Conservation (phyloP, 2,329 filamentous ascomycete genomes). For the Chrysoporthe cubensis region DNA sequence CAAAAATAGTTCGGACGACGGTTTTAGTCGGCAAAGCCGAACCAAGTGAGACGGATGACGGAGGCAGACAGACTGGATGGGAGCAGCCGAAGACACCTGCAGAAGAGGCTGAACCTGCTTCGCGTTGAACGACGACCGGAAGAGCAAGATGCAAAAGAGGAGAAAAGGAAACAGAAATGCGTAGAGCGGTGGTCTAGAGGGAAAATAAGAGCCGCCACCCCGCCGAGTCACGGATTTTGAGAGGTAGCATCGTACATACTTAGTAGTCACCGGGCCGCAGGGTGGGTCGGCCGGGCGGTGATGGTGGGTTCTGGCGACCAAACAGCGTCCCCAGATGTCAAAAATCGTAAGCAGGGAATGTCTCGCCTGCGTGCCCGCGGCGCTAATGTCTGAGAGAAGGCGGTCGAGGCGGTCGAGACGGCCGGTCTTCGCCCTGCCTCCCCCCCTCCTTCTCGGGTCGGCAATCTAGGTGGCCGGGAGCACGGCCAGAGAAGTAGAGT, state of each 20-base stretch:
- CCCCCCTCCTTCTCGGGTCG: not conserved
- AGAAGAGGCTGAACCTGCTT: not conserved
- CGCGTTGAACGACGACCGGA: not conserved
- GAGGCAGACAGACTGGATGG: not conserved
- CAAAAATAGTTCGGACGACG: slow-evolving; percentile 1
- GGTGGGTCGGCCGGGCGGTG: slow-evolving; percentile 22
- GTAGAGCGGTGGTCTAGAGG: not conserved
- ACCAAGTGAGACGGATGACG: not conserved
- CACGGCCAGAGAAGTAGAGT: not conserved
- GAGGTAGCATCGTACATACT: not conserved
- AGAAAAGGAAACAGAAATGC: not conserved
- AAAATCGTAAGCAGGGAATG: not conserved
- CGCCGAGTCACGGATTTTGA: slow-evolving; percentile 12
- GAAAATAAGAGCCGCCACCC: slow-evolving; percentile 12
- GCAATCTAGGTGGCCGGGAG: not conserved
- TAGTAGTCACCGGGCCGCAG: slow-evolving; percentile 21
- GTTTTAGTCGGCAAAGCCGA: slow-evolving; percentile 14
- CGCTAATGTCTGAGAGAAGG: slow-evolving; percentile 5
- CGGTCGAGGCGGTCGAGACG: slow-evolving; percentile 12
- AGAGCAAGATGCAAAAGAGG: not conserved
- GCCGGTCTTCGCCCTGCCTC: slow-evolving; percentile 15
- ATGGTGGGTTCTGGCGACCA: slow-evolving; percentile 14
- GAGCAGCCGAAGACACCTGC: not conserved
- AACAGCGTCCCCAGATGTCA: not conserved
- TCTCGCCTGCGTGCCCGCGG: not conserved